A percentile compares a stretch with the other conserved stretches of the same genome.
Conservation (phyloP, 2,329 filamentous ascomycete genomes). For the Cladosporium colombiae region DNA sequence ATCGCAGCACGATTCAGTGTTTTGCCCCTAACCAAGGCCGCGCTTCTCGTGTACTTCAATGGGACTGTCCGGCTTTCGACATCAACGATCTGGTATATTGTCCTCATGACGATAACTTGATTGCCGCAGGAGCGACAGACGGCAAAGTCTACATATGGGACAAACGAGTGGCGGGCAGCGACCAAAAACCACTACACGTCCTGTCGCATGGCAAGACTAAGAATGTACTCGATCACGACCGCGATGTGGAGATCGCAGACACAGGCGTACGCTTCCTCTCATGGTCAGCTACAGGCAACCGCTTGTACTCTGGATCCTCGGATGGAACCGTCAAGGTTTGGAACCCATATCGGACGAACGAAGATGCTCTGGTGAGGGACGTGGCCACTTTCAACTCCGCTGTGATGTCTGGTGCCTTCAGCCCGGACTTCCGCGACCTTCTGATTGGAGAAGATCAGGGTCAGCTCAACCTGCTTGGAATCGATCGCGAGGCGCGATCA, state of each 20-base stretch:
- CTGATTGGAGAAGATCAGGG: constrained; percentile 60
- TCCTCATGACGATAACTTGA: constrained; percentile 50
- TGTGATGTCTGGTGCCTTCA: constrained; percentile 61
- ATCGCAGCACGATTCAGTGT: constrained; percentile 54
- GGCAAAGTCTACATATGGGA: constrained; percentile 64
- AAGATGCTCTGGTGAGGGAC: constrained; percentile 56
- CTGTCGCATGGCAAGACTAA: constrained; percentile 55
- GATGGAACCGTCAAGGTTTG: constrained; percentile 62
- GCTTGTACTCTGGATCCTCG: constrained; percentile 61
- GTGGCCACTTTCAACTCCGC: constrained; percentile 52
- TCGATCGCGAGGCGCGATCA: constrained; percentile 38
- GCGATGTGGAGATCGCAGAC: constrained; percentile 53
- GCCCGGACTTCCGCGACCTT: constrained; percentile 55
- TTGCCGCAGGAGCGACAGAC: constrained; percentile 62
- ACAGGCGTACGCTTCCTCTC: constrained; percentile 60
- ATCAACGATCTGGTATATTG: constrained; percentile 59
- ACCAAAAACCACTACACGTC: constrained; percentile 48
- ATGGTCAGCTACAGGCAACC: constrained; percentile 55
- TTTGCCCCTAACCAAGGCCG: constrained; percentile 48
- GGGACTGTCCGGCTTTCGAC: constrained; percentile 60
- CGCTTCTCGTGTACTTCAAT: constrained; percentile 43
- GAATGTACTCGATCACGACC: constrained; percentile 48
- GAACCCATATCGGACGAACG: constrained; percentile 55
- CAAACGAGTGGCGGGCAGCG: constrained; percentile 42
- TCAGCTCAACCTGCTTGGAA: constrained; percentile 54